phyloP scores from a whole-genome alignment of 257 asterid species.

The Plantago major region DNA sequence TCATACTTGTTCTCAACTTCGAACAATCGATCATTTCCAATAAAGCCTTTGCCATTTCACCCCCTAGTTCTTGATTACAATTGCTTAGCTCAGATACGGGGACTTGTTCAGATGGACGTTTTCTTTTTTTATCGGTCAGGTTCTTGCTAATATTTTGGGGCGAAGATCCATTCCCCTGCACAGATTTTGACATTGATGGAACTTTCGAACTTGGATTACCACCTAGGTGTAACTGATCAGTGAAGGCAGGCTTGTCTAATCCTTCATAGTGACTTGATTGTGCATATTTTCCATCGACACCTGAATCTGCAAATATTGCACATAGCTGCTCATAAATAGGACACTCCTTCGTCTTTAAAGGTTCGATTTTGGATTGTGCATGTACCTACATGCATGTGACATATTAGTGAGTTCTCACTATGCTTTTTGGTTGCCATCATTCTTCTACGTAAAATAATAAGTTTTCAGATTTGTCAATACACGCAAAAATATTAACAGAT shows the following conservation, averaged over 20 bases:
- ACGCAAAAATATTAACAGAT: background rate
- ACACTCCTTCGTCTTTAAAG: slow-evolving; percentile 73
- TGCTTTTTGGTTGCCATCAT: no score
- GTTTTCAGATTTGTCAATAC: background rate
- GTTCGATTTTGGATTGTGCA: slow-evolving; percentile 76
- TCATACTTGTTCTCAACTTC: slow-evolving; percentile 31
- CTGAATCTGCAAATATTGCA: slow-evolving; percentile 78
- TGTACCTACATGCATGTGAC: slow-evolving; percentile 21
- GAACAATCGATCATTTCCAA: slow-evolving; percentile 63
- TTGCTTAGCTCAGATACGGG: slow-evolving; percentile 36
- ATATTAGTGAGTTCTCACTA: background rate
- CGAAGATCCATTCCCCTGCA: slow-evolving; percentile 38
- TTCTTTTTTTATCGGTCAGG: slow-evolving; percentile 60
- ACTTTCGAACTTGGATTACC: slow-evolving; percentile 40
- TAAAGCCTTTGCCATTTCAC: slow-evolving; percentile 59
- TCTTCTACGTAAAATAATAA: background rate
- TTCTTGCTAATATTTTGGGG: slow-evolving; percentile 35
- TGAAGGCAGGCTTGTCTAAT: slow-evolving; percentile 39
- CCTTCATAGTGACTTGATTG: slow-evolving; percentile 92
- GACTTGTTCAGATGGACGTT: slow-evolving; percentile 49
- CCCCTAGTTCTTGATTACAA: slow-evolving; percentile 42
- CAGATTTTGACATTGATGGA: slow-evolving; percentile 37
- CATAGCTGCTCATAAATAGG: slow-evolving; percentile 76
- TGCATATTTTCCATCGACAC: slow-evolving; percentile 86
- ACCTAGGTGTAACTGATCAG: slow-evolving; percentile 35